phyloP scores from a whole-genome alignment of 495 filamentous ascomycete species.

The Wilcoxina mikolae region DNA sequence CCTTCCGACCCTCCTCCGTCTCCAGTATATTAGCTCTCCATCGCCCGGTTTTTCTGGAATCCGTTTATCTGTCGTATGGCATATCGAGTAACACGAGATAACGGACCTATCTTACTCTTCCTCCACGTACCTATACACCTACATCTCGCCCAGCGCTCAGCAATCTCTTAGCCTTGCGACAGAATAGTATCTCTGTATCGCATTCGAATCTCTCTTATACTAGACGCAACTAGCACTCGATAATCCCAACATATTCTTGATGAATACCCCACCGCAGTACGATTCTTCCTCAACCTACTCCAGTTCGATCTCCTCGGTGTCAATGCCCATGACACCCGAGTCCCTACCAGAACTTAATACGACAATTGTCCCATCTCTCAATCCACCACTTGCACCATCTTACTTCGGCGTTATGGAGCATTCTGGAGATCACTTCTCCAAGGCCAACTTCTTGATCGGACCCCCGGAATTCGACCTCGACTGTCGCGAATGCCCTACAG shows the following conservation, averaged over 20 bases:
- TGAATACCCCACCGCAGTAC: constrained; percentile 28
- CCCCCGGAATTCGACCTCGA: constrained; percentile 21
- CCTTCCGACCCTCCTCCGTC: not conserved
- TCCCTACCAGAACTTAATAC: constrained; percentile 22
- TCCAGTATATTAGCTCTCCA: not conserved
- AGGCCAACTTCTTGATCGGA: constrained; percentile 22
- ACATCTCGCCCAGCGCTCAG: not conserved
- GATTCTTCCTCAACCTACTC: constrained; percentile 28
- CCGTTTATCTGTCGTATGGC: constrained; percentile 18
- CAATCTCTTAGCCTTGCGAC: not conserved
- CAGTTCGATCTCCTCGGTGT: constrained; percentile 26
- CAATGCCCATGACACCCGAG: constrained; percentile 28
- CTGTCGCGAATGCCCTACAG: constrained; percentile 23
- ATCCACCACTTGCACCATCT: constrained; percentile 13
- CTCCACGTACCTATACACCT: constrained; percentile 20
- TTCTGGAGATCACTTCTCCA: not conserved
- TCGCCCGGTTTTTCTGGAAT: constrained; percentile 7
- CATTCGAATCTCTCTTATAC: not conserved
- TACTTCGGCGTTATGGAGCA: constrained; percentile 4
- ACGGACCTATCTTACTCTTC: constrained; percentile 12
- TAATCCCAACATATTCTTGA: constrained; percentile 12
- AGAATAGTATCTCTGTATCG: not conserved
- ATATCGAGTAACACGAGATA: constrained; percentile 17
- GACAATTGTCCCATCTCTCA: constrained; percentile 23
- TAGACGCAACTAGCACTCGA: not conserved